Base-by-base conservation (phyloP, 1,139 yeast species). In the Pichia sp. region DNA sequence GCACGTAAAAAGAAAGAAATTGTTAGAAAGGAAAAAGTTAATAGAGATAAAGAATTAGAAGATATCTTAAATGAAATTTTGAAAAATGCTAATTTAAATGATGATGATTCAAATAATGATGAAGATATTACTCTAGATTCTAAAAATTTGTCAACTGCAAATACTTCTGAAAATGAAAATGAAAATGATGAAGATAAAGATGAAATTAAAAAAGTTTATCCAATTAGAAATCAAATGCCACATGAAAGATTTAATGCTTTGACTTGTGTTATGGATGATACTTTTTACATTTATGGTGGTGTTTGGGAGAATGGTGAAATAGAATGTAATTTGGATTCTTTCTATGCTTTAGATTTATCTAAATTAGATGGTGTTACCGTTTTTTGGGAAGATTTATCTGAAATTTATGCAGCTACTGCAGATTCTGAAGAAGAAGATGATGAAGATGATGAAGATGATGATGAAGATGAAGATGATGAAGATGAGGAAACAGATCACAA, bases 241-340 rank as follows among this genome's bases (percentile, higher is more conserved):
- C 97, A 92, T 61, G 81, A 92, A 6, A 74, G 97, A 60, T 92
- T 89, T 71, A 90, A 92, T 62, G 83, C 96, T 4, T 71, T 92
- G 2, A 79, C 90, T 4, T 83, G 95, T 53, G 95, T 92, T 2
- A 82, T 86, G 36, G 96, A 86, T 58, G 97, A 92, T 63, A 75
- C 76, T 0, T 72, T 89, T 50, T 92, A 82, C 64, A 83, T 92
- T n/a, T 89, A 78, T 62, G 96, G 97, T 31, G 98, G 98, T 58
- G 78, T 83, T 34, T 92, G 83, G 78, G 98, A 92, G 66, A 70
- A 77, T 42, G 96, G 90, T 6, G 97, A 90, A 47, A 81, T 77
- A 52, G 98, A 92, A 63, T 86, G 75, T 63, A 78, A 80, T 47
- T 75, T 92, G 56, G 96, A 92, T 63, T 84, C 95, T 6, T 77